Percentiles rank a stretch among this genome's conserved stretches.
These are phyloP conservation scores for Leccinum subtestaceum DNA, from an alignment of 768 basidiomycete genomes.

Conservation along the genomic window DNA sequence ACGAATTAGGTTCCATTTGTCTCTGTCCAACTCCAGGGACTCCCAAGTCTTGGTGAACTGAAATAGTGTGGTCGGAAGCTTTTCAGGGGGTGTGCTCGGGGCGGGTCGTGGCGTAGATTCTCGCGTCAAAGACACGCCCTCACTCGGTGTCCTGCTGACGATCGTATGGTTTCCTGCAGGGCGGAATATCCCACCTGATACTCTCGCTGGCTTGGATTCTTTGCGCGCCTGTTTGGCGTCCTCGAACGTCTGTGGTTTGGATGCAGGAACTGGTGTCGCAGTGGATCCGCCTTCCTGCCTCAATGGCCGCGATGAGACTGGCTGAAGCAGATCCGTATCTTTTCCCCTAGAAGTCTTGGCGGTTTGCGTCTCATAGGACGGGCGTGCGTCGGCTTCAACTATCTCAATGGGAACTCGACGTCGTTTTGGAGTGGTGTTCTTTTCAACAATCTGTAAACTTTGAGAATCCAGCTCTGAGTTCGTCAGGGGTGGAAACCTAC, in stretches of 20 bases:
- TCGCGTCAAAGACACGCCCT: conserved; percentile 4
- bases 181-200: conserved; percentile 74
- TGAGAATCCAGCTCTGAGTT: conserved; percentile 1
- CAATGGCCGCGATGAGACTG: conserved; percentile 38
- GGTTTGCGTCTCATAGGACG: not conserved
- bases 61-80: conserved; percentile 48
- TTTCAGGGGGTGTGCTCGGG: conserved; percentile 9
- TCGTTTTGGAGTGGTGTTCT: conserved; percentile 35
- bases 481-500: conserved; percentile 11
- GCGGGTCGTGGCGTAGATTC: conserved; percentile 1
- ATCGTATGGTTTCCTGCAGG: conserved; percentile 59
- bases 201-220: conserved; percentile 40
- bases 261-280: conserved; percentile 6
- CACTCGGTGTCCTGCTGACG: conserved; percentile 38
- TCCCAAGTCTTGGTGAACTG: conserved; percentile 66
- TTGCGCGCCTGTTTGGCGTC: conserved; percentile 60
- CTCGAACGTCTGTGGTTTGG: conserved; percentile 43
- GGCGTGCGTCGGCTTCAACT: conserved; percentile 37
- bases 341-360: conserved; percentile 5
- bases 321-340: conserved; percentile 32
- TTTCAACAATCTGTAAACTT: conserved; percentile 1
- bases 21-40: conserved; percentile 34
- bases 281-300: conserved; percentile 18
- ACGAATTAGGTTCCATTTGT: conserved; percentile 56
- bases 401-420: conserved; percentile 66